Evolutionary conservation across 78 protist species (phyloP), one percentile per base, ranked within the genome.

Genomic region (Speleostelium caveatum): DNA sequence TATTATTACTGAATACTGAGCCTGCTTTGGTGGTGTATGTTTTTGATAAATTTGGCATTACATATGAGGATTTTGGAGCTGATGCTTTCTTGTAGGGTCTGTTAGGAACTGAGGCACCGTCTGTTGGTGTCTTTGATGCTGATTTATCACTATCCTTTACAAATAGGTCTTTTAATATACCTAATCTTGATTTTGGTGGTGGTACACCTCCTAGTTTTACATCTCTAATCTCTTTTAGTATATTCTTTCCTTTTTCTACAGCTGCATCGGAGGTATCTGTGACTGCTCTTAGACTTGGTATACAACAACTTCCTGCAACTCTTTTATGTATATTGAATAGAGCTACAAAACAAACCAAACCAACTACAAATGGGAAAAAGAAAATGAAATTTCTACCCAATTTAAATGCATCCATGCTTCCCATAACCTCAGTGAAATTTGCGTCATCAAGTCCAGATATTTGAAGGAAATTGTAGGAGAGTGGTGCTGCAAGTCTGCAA

Each of bases 221-320:
- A 4, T 83, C 91, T 32, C 91, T 35, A 6, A 56, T 79, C n/a
- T 69, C 51, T 60, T 83, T 83, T 3, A 83, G 42, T 14, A 83
- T 83, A 19, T 60, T 83, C 10, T 8, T 21, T 28, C 91, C 91
- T 24, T 58, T 38, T 3, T 83, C 91, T 2, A 71, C 91, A 0
- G 91, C 91, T 39, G 78, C 77, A 7, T 83, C 91, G 3, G 74
- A 60, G 0, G 77, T 83, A 42, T 83, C 91, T 3, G 91, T 83
- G 8, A 69, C 69, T 6, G 42, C 41, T 30, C 91, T 59, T 28
- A 83, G 28, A 30, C 71, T 51, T 28, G 21, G 30, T 1, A 83
- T 83, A 32, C 91, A 83, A 71, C 91, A 83, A 10, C 49, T 30
- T 42, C 73, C 66, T 1, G 91, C 91, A 14, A 83, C 2, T 19